A percentile compares a stretch with the other conserved stretches of the same genome.
phyloP scores from a whole-genome alignment of 1,284 basidiomycete genomes.

The Malassezia sp. region DNA sequence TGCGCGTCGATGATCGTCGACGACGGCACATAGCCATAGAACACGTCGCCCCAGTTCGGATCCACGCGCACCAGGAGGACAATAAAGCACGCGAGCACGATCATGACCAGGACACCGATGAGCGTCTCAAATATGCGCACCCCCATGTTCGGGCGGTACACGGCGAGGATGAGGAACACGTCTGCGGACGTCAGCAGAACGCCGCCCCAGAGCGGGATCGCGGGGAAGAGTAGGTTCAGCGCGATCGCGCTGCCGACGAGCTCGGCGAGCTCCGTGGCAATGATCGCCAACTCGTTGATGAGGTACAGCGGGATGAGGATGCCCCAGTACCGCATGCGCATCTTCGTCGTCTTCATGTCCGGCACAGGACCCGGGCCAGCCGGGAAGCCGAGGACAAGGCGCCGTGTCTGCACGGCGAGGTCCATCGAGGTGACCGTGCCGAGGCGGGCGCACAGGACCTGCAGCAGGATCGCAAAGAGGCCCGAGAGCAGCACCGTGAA shows the following conservation, averaged over 20 bases:
- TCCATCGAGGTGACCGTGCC: slow-evolving; percentile 51
- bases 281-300: slow-evolving; percentile 65
- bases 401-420: slow-evolving; percentile 27
- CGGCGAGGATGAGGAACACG: slow-evolving; percentile 59
- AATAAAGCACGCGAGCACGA: slow-evolving; percentile 58
- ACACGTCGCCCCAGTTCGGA: slow-evolving; percentile 66
- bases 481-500: slow-evolving; percentile 75
- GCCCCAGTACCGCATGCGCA: slow-evolving; percentile 47
- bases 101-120: slow-evolving; percentile 54
- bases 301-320: slow-evolving; percentile 50
- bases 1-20: slow-evolving; percentile 54
- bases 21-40: slow-evolving; percentile 69
- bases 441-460: slow-evolving; percentile 54
- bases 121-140: slow-evolving; percentile 56
- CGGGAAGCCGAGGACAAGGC: slow-evolving; percentile 23
- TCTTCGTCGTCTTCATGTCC: slow-evolving; percentile 55
- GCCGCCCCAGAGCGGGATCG: slow-evolving; percentile 49
- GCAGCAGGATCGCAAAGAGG: slow-evolving; percentile 67
- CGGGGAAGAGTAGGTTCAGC: slow-evolving; percentile 67
- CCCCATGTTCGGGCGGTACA: slow-evolving; percentile 47
- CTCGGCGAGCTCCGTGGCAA: slow-evolving; percentile 53
- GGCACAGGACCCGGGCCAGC: background rate
- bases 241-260: slow-evolving; percentile 70
- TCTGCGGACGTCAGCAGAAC: slow-evolving; percentile 71
- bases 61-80: slow-evolving; percentile 64